Evolutionary conservation across 148 eudicot genomes (phyloP).

Genomic region (Arctostaphylos glauca): DNA sequence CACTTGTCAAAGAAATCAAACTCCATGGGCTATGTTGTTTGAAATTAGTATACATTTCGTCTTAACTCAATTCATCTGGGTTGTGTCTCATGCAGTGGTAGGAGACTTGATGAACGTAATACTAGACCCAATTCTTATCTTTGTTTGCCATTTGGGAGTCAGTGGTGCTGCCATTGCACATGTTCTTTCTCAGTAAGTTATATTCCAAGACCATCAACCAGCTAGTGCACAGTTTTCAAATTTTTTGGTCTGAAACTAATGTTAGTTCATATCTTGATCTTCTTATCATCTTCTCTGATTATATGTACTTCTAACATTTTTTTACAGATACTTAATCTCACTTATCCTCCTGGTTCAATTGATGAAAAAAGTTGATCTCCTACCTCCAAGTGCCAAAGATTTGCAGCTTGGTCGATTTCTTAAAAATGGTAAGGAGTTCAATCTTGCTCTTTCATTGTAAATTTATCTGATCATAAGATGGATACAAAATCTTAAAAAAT

Average conservation of each 20-base stretch:
- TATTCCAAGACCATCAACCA: background rate
- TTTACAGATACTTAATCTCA: constrained; percentile 68
- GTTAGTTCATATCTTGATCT: background rate
- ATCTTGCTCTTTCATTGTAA: background rate
- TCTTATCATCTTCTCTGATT: background rate
- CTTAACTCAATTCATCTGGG: background rate
- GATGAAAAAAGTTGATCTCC: constrained; percentile 63
- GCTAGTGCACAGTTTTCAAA: background rate
- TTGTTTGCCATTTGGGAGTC: constrained; percentile 66
- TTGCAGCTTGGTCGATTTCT: constrained; percentile 78
- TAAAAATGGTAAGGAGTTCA: constrained; percentile 54
- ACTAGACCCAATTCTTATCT: constrained; percentile 84
- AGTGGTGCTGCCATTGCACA: constrained; percentile 98
- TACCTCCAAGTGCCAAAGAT: constrained; percentile 69
- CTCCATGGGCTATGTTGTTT: background rate
- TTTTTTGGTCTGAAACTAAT: background rate
- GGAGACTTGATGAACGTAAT: constrained; percentile 78
- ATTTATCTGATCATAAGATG: background rate
- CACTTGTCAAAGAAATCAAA: background rate
- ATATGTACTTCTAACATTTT: background rate
- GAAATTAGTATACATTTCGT: background rate
- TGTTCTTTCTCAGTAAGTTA: constrained; percentile 87
- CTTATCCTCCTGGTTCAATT: constrained; percentile 63
- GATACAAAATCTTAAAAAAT: background rate
- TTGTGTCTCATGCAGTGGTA: constrained; percentile 44